Evolutionary conservation across 805 yeast genomes (phyloP).

Genomic region (Candida morakotiae): DNA sequence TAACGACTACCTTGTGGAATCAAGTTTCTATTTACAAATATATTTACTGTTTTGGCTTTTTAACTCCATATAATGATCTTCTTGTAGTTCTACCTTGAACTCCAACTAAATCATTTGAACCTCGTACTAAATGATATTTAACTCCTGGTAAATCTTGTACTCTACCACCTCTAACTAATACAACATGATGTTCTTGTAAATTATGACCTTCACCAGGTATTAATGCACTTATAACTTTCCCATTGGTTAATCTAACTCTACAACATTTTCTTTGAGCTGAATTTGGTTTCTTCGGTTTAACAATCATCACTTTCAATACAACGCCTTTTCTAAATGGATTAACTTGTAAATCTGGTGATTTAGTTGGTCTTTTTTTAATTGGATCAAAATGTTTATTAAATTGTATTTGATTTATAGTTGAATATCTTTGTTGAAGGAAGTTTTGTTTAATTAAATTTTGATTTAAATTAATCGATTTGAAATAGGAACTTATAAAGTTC

Average conservation of each 20-base stretch:
- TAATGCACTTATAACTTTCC: slow-evolving; percentile 83
- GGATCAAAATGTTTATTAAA: slow-evolving; percentile 55
- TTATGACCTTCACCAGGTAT: slow-evolving; percentile 99
- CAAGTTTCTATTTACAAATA: background rate
- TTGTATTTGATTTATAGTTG: slow-evolving; percentile 74
- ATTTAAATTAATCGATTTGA: slow-evolving; percentile 13
- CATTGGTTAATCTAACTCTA: slow-evolving; percentile 88
- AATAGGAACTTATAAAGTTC: slow-evolving; percentile 10
- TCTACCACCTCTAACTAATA: slow-evolving; percentile 96
- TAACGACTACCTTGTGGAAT: too few relatives aligned
- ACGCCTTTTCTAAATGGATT: slow-evolving; percentile 92
- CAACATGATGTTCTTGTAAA: slow-evolving; percentile 96
- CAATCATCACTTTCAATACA: slow-evolving; percentile 86
- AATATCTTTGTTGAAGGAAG: slow-evolving; percentile 44
- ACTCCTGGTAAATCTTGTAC: slow-evolving; percentile 98
- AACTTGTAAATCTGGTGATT: slow-evolving; percentile 78
- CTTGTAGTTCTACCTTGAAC: slow-evolving; percentile 90
- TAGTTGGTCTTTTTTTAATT: slow-evolving; percentile 46
- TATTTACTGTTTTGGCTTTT: slow-evolving; percentile 53
- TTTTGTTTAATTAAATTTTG: slow-evolving; percentile 10
- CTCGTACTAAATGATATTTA: slow-evolving; percentile 89
- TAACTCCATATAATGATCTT: slow-evolving; percentile 91
- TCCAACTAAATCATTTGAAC: slow-evolving; percentile 88
- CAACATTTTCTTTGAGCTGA: slow-evolving; percentile 97
- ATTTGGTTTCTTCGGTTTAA: slow-evolving; percentile 97